Evolutionary conservation across 768 basidiomycete genomes (phyloP).

Genomic region (Boletus fagicola): DNA sequence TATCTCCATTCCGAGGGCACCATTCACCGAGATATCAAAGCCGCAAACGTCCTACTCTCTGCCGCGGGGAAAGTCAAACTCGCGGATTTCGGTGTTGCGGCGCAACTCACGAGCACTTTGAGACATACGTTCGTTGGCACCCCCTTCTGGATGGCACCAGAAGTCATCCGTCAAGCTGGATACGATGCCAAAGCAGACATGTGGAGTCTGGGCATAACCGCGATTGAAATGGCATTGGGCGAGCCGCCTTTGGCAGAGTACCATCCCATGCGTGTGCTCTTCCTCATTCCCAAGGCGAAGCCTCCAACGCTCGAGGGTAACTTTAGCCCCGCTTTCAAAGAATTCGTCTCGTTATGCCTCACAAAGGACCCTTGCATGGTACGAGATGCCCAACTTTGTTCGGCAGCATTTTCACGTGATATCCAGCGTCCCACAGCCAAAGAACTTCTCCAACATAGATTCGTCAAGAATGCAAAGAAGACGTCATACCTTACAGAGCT

Average conservation of each 20-base stretch:
- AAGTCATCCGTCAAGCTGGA: conserved; percentile 95
- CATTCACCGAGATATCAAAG: conserved; percentile 99
- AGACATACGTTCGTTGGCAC: conserved; percentile 98
- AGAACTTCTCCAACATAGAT: conserved; percentile 91
- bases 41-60: conserved; percentile 91
- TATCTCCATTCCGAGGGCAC: conserved; percentile 96
- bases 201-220: conserved; percentile 98
- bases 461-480: conserved; percentile 81
- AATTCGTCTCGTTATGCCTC: conserved; percentile 86
- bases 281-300: conserved; percentile 96
- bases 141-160: conserved; percentile 98
- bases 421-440: conserved; percentile 82
- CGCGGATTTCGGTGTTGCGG: conserved; percentile 98
- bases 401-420: conserved; percentile 14
- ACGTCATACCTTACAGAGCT: conserved; percentile 84
- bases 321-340: conserved; percentile 86
- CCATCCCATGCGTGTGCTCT: conserved; percentile 97
- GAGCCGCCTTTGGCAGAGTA: conserved; percentile 96
- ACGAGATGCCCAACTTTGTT: conserved; percentile 26
- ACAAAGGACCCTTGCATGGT: conserved; percentile 89
- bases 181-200: conserved; percentile 96
- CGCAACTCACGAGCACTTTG: conserved; percentile 90
- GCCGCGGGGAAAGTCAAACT: conserved; percentile 93
- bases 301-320: conserved; percentile 86
- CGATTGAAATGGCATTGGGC: conserved; percentile 97